Conservation (phyloP, 1,284 basidiomycete species). For the Boletus semigastroideus region DNA sequence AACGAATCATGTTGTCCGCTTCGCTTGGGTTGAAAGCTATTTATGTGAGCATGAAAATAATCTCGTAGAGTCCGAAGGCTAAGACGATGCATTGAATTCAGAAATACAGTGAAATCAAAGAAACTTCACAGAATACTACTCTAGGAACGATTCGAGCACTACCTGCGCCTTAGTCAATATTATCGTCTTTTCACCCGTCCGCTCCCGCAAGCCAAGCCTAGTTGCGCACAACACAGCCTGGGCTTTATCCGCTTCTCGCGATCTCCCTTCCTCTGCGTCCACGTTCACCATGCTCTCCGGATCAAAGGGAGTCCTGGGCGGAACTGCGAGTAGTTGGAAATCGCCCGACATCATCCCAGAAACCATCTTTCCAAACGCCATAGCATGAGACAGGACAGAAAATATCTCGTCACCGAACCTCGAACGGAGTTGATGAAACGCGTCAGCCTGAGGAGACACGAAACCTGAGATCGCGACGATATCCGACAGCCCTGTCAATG, state of each 20-base stretch:
- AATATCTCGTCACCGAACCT: neutral
- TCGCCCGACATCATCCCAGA: constrained; percentile 1
- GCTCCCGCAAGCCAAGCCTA: neutral
- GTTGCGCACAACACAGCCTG: neutral
- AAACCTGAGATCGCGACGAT: neutral
- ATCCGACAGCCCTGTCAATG: neutral
- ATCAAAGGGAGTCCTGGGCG: neutral
- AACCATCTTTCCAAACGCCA: neutral
- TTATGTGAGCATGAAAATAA: too few species aligned
- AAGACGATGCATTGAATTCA: too few species aligned
- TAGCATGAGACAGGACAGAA: neutral
- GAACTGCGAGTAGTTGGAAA: neutral
- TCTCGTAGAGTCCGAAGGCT: too few species aligned
- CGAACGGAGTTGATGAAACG: neutral
- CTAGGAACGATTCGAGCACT: neutral
- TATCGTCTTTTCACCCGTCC: neutral
- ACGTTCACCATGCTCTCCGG: neutral
- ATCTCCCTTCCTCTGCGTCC: neutral
- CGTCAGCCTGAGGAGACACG: neutral
- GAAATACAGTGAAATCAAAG: too few species aligned
- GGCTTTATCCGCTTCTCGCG: neutral
- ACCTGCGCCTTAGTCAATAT: neutral
- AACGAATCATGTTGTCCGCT: too few species aligned
- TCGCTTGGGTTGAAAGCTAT: too few species aligned
- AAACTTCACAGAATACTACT: too few species aligned